These are phyloP conservation scores for Phylloporus arenicola DNA, from an alignment of 768 basidiomycete species.

Conservation along the genomic window DNA sequence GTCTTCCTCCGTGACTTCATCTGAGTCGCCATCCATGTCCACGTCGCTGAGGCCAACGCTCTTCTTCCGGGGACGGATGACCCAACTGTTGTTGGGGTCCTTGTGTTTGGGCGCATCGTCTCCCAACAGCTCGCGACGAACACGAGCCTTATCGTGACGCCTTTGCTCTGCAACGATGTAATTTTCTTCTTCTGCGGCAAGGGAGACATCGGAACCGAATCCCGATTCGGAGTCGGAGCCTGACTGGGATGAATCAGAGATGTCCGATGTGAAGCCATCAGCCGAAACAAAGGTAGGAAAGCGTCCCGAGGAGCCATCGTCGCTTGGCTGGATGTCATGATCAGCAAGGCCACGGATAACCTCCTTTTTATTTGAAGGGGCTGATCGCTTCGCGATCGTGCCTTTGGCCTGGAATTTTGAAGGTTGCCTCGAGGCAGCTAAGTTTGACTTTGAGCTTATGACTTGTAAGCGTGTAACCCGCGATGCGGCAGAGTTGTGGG, in stretches of 20 bases:
- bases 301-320: slow-evolving; percentile 32
- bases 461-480: slow-evolving; percentile 20
- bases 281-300: slow-evolving; percentile 71
- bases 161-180: slow-evolving; percentile 48
- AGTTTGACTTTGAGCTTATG: slow-evolving; percentile 27
- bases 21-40: slow-evolving; percentile 60
- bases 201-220: slow-evolving; percentile 50
- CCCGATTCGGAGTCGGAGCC: slow-evolving; percentile 33
- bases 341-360: slow-evolving; percentile 16
- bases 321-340: slow-evolving; percentile 32
- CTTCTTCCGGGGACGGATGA: slow-evolving; percentile 62
- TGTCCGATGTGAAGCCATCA: slow-evolving; percentile 47
- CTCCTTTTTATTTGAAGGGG: slow-evolving; percentile 18
- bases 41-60: slow-evolving; percentile 62
- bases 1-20: slow-evolving; percentile 53
- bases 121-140: slow-evolving; percentile 56
- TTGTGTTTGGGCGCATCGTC: slow-evolving; percentile 42
- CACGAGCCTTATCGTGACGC: slow-evolving; percentile 46
- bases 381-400: slow-evolving; percentile 27
- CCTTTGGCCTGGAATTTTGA: slow-evolving; percentile 38
- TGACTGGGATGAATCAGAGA: slow-evolving; percentile 43
- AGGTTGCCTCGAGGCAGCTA: slow-evolving; percentile 28
- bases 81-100: slow-evolving; percentile 51
- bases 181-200: slow-evolving; percentile 58
- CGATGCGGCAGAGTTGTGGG: slow-evolving; percentile 20